Percentiles rank a stretch among this genome's conserved stretches.
Conservation (phyloP, 2,329 filamentous ascomycete genomes). For the Venturia nashicola region DNA sequence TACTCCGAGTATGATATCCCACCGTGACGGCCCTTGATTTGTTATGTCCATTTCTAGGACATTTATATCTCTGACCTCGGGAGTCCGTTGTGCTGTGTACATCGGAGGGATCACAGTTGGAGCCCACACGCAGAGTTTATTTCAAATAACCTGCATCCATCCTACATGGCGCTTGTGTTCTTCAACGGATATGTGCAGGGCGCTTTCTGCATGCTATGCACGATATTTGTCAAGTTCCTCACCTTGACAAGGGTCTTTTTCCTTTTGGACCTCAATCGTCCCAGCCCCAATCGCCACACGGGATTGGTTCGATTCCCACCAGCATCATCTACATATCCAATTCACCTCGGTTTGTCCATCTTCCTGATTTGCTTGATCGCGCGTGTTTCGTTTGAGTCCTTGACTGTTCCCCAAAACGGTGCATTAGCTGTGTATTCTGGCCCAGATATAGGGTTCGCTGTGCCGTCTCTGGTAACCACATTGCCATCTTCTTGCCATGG, state of each 20-base stretch:
- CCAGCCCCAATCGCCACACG: neutral
- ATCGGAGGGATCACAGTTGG: too few species aligned
- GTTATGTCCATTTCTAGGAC: neutral
- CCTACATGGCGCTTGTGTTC: neutral
- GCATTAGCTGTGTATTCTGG: neutral
- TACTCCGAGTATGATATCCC: too few species aligned
- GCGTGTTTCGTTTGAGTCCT: neutral
- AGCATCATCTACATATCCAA: neutral
- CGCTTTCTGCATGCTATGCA: neutral
- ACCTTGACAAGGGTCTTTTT: neutral
- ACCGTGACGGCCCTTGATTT: too few species aligned
- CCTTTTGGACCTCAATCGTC: neutral
- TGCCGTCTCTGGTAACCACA: neutral
- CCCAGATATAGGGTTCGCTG: neutral
- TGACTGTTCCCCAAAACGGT: neutral
- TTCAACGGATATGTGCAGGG: neutral
- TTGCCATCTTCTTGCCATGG: neutral
- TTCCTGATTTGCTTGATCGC: neutral
- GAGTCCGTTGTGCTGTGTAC: too few species aligned
- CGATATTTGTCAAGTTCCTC: slow-evolving; percentile 1
- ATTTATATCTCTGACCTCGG: too few species aligned
- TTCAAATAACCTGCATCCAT: neutral
- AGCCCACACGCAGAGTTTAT: neutral
- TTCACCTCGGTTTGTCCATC: too few species aligned
- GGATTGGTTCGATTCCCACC: neutral